phyloP scores from a whole-genome alignment of 2,329 filamentous ascomycete species.

The Colletotrichum sansevieriae region DNA sequence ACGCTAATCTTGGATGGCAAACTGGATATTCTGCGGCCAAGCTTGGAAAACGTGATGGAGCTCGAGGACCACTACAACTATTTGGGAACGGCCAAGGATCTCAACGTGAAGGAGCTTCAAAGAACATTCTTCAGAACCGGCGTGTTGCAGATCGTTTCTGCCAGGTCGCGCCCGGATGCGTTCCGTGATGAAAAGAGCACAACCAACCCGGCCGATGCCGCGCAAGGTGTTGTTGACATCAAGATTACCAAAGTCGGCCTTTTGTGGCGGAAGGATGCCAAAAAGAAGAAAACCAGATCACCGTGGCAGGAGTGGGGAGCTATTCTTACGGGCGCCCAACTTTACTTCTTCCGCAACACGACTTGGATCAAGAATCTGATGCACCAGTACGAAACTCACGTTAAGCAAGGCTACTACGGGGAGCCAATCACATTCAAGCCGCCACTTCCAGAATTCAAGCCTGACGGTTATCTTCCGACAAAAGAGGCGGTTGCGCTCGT shows the following conservation, averaged over 20 bases:
- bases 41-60: constrained; percentile 90
- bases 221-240: constrained; percentile 95
- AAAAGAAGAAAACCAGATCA: constrained; percentile 93
- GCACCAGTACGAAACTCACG: constrained; percentile 85
- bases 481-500: constrained; percentile 90
- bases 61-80: constrained; percentile 94
- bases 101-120: constrained; percentile 86
- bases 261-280: constrained; percentile 92
- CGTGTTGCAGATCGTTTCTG: constrained; percentile 93
- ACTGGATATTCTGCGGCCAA: constrained; percentile 84
- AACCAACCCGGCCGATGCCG: constrained; percentile 86
- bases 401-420: constrained; percentile 81
- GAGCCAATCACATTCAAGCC: constrained; percentile 91
- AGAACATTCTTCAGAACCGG: constrained; percentile 92
- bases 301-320: constrained; percentile 99
- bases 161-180: constrained; percentile 91
- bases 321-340: constrained; percentile 93
- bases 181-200: constrained; percentile 92
- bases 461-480: constrained; percentile 92
- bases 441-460: constrained; percentile 91
- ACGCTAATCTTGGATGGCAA: constrained; percentile 92
- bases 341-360: constrained; percentile 96
- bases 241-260: constrained; percentile 97
- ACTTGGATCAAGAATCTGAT: constrained; percentile 93
- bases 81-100: constrained; percentile 78